Evolutionary conservation across 352 stramenopile genomes (phyloP).

Genomic region (Globisporangium uncinulatum): DNA sequence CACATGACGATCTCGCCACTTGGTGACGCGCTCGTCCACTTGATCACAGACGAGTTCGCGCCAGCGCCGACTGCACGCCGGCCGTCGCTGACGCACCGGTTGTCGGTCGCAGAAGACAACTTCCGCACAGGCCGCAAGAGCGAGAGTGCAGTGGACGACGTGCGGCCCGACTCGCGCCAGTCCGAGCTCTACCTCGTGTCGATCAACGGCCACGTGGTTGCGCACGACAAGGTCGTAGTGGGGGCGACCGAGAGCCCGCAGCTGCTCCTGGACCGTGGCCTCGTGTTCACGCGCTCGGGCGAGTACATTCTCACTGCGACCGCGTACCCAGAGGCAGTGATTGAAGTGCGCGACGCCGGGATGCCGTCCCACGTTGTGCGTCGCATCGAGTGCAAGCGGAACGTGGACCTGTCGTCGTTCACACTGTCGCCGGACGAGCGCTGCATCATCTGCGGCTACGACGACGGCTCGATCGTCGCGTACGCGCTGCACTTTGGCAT

Average conservation of each 20-base stretch:
- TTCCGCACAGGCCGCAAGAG: slow-evolving; percentile 8
- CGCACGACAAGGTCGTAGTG: slow-evolving; percentile 44
- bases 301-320: slow-evolving; percentile 77
- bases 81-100: slow-evolving; percentile 3
- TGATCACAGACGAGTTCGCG: slow-evolving; percentile 50
- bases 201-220: slow-evolving; percentile 78
- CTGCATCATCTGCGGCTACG: slow-evolving; percentile 77
- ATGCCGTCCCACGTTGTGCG: slow-evolving; percentile 49
- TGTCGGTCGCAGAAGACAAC: slow-evolving; percentile 16
- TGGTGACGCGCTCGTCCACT: slow-evolving; percentile 69
- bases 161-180: slow-evolving; percentile 49
- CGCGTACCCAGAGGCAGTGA: slow-evolving; percentile 47
- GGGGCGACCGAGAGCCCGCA: slow-evolving; percentile 31
- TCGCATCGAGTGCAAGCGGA: slow-evolving; percentile 75
- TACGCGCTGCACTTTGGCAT: slow-evolving; percentile 83
- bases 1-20: slow-evolving; percentile 73
- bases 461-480: slow-evolving; percentile 68
- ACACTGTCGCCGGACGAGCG: slow-evolving; percentile 77
- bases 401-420: slow-evolving; percentile 56
- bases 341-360: slow-evolving; percentile 73
- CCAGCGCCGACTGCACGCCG: neutral
- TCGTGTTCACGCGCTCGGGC: slow-evolving; percentile 70
- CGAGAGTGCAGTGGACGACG: slow-evolving; percentile 12
- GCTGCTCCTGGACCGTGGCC: slow-evolving; percentile 60
- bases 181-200: slow-evolving; percentile 77